Evolutionary conservation across 106 monocot species (phyloP), one percentile per base, ranked within the genome.

Genomic region (Gastrodia elata): DNA sequence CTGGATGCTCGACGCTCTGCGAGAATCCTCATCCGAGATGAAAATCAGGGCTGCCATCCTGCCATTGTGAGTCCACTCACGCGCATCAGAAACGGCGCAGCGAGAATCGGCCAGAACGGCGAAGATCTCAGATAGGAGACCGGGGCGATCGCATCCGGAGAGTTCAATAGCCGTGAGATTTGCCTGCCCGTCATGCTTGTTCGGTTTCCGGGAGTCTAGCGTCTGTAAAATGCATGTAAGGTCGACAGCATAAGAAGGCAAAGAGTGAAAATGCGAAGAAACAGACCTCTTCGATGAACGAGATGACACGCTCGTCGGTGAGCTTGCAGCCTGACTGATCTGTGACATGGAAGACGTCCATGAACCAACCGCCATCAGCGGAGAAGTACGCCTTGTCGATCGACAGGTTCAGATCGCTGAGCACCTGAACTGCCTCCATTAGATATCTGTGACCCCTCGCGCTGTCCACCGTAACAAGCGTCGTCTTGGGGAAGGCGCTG

Each of bases 291-390:
- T 89, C 64, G 77, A 89, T 79, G 81, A 75, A 76, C 42, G 86
- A 86, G 59, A 89, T 65, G 59, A 79, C 58, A 36, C 70, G 39
- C 38, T 55, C 43, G 68, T 86, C 86, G 36, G 74, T 76, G 71
- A 89, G 78, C 71, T 89, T 89, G 81, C 73, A 43, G 65, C 83
- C 83, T 16, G 39, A 46, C 65, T 74, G 83, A 65, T 86, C 85
- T 43, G 81, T 83, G 37, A 89, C 85, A 67, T 89, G 83, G 71
- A 89, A 89, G 61, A 85, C 85, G 81, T 85, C 85, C 85, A 89
- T 89, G 85, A 85, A 85, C 83, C 85, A 89, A 39, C 74, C 81
- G 15, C 85, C 85, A 38, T 89, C 89, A 2, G 89, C 85, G 35
- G 89, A 86, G 59, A 89, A 82, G 79, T 89, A 89, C 27, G 89